Conservation (phyloP, 2,329 filamentous ascomycete genomes). For the Exophiala lecanii-corni region DNA sequence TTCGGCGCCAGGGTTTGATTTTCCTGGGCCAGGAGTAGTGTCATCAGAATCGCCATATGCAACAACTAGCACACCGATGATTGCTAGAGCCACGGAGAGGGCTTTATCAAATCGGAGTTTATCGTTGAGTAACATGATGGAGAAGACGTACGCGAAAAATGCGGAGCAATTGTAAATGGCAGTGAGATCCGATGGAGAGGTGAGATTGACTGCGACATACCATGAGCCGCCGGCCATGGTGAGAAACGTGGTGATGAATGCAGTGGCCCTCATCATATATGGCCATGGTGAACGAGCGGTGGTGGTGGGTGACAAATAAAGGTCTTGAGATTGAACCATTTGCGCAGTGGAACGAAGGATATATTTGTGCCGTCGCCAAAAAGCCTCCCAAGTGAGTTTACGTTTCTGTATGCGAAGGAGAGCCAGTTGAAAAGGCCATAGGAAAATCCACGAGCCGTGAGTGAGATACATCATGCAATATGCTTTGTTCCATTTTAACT, state of each 20-base stretch:
- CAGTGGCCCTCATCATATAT: constrained; percentile 76
- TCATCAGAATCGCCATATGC: constrained; percentile 76
- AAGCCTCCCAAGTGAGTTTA: constrained; percentile 71
- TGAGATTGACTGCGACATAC: constrained; percentile 93
- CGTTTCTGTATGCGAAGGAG: constrained; percentile 76
- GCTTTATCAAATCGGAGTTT: constrained; percentile 80
- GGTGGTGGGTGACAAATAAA: constrained; percentile 53
- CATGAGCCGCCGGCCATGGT: constrained; percentile 89
- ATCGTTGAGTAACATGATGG: constrained; percentile 82
- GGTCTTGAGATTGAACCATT: constrained; percentile 78
- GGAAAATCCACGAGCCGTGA: constrained; percentile 84
- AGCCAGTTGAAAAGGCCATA: constrained; percentile 81
- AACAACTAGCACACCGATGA: constrained; percentile 85
- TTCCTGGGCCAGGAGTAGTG: constrained; percentile 52
- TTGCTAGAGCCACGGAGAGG: constrained; percentile 78
- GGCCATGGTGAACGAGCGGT: constrained; percentile 50
- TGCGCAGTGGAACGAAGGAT: constrained; percentile 64
- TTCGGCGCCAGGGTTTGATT: constrained; percentile 41
- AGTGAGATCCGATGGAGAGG: constrained; percentile 86
- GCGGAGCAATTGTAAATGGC: constrained; percentile 99
- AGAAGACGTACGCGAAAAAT: constrained; percentile 98
- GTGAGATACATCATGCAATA: constrained; percentile 98
- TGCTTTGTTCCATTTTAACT: constrained; percentile 93
- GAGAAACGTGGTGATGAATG: constrained; percentile 75
- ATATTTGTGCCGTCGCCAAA: constrained; percentile 72